Evolutionary conservation across 1,139 yeast genomes (phyloP), one percentile per base, ranked within the genome.

Genomic region (Blastobotrys persicus): DNA sequence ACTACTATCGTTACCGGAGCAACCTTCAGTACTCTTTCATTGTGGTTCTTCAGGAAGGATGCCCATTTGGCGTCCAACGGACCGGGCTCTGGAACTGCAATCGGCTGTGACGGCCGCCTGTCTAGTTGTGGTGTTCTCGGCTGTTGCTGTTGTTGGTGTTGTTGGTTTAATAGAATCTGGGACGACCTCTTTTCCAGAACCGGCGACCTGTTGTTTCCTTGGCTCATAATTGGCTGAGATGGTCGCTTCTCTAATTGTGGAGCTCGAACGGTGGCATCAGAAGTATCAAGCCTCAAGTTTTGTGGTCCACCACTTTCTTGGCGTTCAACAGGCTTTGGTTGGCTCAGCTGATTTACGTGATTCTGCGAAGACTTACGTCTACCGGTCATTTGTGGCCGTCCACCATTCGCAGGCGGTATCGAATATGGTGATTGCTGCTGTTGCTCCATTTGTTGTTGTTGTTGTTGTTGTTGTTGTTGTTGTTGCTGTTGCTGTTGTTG

Each of bases 21-120:
- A 16, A 79, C 76, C 55, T 80, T 80, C 46, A 88, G 58, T 1
- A 89, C 76, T 49, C 95, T 74, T 66, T 91, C 98, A 46, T 85
- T 83, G 1, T 78, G 71, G 58, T 79, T 80, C 12, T 69, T 71
- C 52, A 89, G 71, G 56, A 76, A 78, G 41, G 73, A 69, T 11
- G 79, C 74, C 88, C 92, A 88, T 28, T 86, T 85, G 19, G 79
- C 69, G 59, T 88, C 96, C 2, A 83, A 62, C 14, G 43, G 44
- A 11, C 48, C 19, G 12, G 45, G 40, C 17, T 42, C 39, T 13
- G 20, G 56, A 17, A 37, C 46, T 16, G 26, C 51, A 32, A 33
- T 50, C 31, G 41, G 57, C 44, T 33, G 28, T 2, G 52, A 48
- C 6, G 55, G 49, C 23, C 70, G 51, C 44, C 40, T 47, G 33